Evolutionary conservation across 2,329 filamentous ascomycete genomes (phyloP), one percentile per base, ranked within the genome.

Genomic region (Onygenales sp.): DNA sequence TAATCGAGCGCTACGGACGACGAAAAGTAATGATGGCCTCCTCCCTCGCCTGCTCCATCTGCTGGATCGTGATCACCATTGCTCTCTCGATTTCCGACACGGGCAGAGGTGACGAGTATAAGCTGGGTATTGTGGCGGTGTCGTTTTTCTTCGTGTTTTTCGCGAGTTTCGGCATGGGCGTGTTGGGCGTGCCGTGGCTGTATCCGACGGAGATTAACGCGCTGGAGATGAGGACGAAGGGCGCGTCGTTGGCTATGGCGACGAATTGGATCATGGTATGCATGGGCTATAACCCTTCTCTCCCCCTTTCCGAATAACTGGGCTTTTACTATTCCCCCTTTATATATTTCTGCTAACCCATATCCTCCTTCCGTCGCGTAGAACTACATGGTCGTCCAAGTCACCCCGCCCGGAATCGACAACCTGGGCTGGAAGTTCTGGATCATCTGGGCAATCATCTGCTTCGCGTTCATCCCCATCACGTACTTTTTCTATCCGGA

Each of bases 11-110:
- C 5, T 76, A 70, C 54, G 76, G 76, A 2, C 69, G 76, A 8
- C 68, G 76, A 8, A 72, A 69, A 49, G 66, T 77, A 46, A 75
- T 78, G 74, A 76, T 78, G 67, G 61, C 61, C 14, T 74, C 71
- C 5, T 71, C 75, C n/a, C 65, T 68, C 6, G 77, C 73, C 8
- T 78, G 75, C 54, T 74, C 70, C 1, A 68, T 73, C 10, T 80
- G 75, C 59, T 78, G 74, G 66, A 66, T 75, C 14, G 61, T 76
- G 7, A 78, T 78, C 50, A 71, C 74, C 0, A 73, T 75, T 14
- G 65, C 72, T 0, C 66, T 75, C 5, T 71, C 69, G 2, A 60
- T 72, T 17, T 67, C 68, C 1, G 69, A 71, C 49, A 65, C 66
- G 13, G 72, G 73, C 36, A 50, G 54, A 5, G 72, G 70, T 0